Base-by-base conservation (phyloP, 139 green algal genomes). In the Haematococcus lacustris region DNA sequence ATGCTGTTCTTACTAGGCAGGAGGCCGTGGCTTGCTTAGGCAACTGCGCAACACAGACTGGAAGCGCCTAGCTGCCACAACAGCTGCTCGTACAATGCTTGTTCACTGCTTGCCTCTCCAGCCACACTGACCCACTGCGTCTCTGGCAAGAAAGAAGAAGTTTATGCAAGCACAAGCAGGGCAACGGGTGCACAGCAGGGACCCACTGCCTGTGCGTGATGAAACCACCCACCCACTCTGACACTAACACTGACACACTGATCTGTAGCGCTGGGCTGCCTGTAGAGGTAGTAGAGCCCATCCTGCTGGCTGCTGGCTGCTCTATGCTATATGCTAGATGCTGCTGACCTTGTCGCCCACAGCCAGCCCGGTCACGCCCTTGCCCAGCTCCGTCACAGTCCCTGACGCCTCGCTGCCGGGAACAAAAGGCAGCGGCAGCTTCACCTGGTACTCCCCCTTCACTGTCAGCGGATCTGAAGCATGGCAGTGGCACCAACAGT, bases 401-500 rank as follows among this genome's bases (percentile, higher is more conserved):
- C 92, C 92, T 1, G 87, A 81, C 17, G 91, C 83, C 71, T 97
- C 92, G 26, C 73, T 85, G 32, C 93, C 93, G 0, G 90, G 89
- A 1, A 96, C 77, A 73, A 97, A 97, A 0, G 93, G 93, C 37
- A 91, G 76, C 35, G 81, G 78, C 7, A 83, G 86, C 51, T 88
- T 89, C 30, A 90, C 89, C 71, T 96, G 92, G 72, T 97, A 96
- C 34, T 86, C 68, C 5, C 89, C 91, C 87, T 94, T 61, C 17
- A 72, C 33, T 77, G 28, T 82, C 3, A 50, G 64, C 0, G 51
- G 59, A 41, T 75, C 40, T 68, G 40, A 4, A n/a, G 68, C 4
- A 9, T 34, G 1, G 17, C 2, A 53, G 23, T 34, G 1, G 63
- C 47, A 13, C 32, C 4, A 34, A 7, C 3, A 38, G 3, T 3